Base-by-base conservation (phyloP, 345 rosid genomes). In the Triadica sebifera region DNA sequence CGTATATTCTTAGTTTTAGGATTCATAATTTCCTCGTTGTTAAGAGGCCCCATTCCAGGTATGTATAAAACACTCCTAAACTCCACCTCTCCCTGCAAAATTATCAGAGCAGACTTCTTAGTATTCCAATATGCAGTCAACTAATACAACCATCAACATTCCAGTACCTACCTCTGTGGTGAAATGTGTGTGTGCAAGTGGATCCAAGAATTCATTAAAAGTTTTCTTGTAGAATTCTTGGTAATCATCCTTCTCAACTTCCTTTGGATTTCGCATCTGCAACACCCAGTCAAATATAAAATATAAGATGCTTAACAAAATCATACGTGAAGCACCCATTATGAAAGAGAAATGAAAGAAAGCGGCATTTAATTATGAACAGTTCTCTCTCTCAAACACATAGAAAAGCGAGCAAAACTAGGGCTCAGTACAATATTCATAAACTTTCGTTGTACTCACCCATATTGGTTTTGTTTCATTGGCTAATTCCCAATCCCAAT, bases 11-110 rank as follows among this genome's bases (percentile, higher is more conserved):
- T 96, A 43, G 98, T 88, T 75, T 96, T 96, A 2, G 99, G 94
- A 74, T 91, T 96, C 10, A 86, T 75, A 3, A 90, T 89, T 4
- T 93, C 98, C 80, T 96, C 98, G 19, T 90, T 93, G 87, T 92
- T 92, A 39, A 92, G 90, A 79, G 99, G 99, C 59, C 96, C 97
- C 97, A 95, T 91, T 74, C 98, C 99, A 59, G 99, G 99, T 72
- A 93, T 81, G 82, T 91, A 95, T 5, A 95, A 65, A 85, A 95
- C 90, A 78, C 97, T 91, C 83, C 96, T 89, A 79, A 95, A 93
- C 87, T 95, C 98, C 73, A 95, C 99, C 82, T 95, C 99, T 25
- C 99, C 99, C 99, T 92, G 87, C 82, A 77, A 47, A 59, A 62
- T 60, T 50, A 22, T 8, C 34, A 63, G 37, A 43, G 8, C 12